Evolutionary conservation across 2,329 filamentous ascomycete genomes (phyloP).

Genomic region (Exophiala alcalophila): DNA sequence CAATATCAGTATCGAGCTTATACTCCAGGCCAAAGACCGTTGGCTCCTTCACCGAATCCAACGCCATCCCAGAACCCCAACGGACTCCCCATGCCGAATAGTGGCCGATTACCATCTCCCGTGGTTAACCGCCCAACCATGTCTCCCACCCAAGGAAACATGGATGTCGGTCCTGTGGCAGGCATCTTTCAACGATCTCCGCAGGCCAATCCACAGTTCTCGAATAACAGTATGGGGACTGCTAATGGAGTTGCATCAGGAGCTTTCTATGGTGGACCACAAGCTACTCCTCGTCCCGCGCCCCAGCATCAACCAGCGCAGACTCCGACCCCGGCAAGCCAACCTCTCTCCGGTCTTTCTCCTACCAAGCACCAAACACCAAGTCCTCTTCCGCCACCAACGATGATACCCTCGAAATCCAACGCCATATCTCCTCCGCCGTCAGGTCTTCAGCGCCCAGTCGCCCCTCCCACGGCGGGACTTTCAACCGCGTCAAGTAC

Average conservation of each 20-base stretch:
- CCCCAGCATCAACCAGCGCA: constrained; percentile 5
- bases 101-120: constrained; percentile 35
- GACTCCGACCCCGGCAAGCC: constrained; percentile 26
- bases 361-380: constrained; percentile 42
- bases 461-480: too few relatives aligned
- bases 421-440: constrained; percentile 13
- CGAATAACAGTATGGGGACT: constrained; percentile 22
- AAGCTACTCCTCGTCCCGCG: constrained; percentile 17
- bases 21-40: constrained; percentile 33
- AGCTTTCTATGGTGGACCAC: too few relatives aligned
- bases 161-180: constrained; percentile 47
- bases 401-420: constrained; percentile 32
- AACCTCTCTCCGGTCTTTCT: constrained; percentile 45
- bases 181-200: constrained; percentile 41
- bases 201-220: constrained; percentile 10
- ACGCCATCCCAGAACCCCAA: constrained; percentile 42
- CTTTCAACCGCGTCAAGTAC: too few relatives aligned
- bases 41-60: constrained; percentile 32
- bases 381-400: constrained; percentile 35
- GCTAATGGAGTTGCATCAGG: constrained; percentile 39
- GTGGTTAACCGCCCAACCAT: constrained; percentile 47
- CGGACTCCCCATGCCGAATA: constrained; percentile 31
- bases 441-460: neutral
- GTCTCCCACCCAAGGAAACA: constrained; percentile 50
- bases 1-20: constrained; percentile 29